Conservation (phyloP, 2,329 filamentous ascomycete species). For the Graphium sp. region DNA sequence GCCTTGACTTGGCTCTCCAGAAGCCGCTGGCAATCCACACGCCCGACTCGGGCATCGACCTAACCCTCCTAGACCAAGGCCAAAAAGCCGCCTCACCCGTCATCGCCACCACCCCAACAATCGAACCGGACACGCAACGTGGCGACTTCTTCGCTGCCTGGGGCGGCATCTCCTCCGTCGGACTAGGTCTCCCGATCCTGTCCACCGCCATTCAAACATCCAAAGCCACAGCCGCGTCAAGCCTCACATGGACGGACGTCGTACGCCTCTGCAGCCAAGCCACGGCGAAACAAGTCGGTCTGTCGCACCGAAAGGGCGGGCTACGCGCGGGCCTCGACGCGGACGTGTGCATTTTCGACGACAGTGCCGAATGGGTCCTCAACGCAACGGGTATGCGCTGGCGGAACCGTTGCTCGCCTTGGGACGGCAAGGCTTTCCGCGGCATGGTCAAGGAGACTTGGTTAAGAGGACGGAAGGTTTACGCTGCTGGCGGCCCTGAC, state of each 20-base stretch:
- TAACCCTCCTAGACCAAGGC: constrained; percentile 17
- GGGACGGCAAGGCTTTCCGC: constrained; percentile 63
- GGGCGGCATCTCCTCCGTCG: constrained; percentile 91
- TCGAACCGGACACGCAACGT: constrained; percentile 18
- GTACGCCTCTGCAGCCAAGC: constrained; percentile 74
- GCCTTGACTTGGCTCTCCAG: not conserved
- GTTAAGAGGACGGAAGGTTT: constrained; percentile 63
- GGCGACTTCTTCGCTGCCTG: constrained; percentile 94
- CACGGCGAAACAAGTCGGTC: constrained; percentile 75
- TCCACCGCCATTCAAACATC: too few species aligned
- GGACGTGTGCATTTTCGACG: constrained; percentile 86
- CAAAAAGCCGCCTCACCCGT: constrained; percentile 7
- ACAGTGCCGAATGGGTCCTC: constrained; percentile 61
- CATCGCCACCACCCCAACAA: constrained; percentile 9
- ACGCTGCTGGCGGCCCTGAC: constrained; percentile 39
- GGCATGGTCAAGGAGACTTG: constrained; percentile 77
- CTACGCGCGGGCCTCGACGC: constrained; percentile 70
- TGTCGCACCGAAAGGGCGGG: constrained; percentile 68
- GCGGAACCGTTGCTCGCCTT: constrained; percentile 83
- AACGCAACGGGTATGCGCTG: constrained; percentile 72
- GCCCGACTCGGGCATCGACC: constrained; percentile 35
- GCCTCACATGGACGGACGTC: constrained; percentile 50
- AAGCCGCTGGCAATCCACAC: constrained; percentile 21
- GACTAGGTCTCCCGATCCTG: constrained; percentile 79
- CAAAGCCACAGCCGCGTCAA: constrained; percentile 33